Percentiles rank a stretch among this genome's conserved stretches.
Conservation (phyloP, 129 eudicot genomes). For the Artemisia annua region DNA sequence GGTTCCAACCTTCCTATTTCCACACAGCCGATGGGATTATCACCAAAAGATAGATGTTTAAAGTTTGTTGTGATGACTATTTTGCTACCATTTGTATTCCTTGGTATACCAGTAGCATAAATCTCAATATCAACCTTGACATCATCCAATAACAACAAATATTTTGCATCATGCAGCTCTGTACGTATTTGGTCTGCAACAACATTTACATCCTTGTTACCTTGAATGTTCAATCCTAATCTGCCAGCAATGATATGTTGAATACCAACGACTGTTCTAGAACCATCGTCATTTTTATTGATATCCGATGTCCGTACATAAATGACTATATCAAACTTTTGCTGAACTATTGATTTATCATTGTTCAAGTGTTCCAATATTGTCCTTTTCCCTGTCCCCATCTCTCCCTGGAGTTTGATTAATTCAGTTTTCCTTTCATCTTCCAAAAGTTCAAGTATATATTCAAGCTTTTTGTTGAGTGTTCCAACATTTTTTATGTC, state of each 20-base stretch:
- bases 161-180: neutral
- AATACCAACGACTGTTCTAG: neutral
- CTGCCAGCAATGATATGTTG: slow-evolving; percentile 2
- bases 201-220: neutral
- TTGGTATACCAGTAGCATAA: neutral
- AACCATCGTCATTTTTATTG: neutral
- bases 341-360: neutral
- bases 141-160: slow-evolving; percentile 1
- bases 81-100: slow-evolving; percentile 1
- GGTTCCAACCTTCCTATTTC: neutral
- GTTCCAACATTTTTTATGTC: neutral
- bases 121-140: neutral
- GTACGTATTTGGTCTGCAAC: neutral
- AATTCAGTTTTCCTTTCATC: neutral
- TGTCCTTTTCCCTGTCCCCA: neutral
- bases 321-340: slow-evolving; percentile 5
- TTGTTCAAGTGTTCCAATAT: neutral
- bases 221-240: neutral
- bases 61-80: neutral
- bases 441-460: neutral
- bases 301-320: neutral
- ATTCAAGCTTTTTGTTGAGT: neutral
- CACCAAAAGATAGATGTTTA: neutral
- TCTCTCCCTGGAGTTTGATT: neutral
- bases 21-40: neutral